These are phyloP conservation scores for Calonectria honghensis DNA, from an alignment of 2,329 filamentous ascomycete genomes.

Conservation along the genomic window DNA sequence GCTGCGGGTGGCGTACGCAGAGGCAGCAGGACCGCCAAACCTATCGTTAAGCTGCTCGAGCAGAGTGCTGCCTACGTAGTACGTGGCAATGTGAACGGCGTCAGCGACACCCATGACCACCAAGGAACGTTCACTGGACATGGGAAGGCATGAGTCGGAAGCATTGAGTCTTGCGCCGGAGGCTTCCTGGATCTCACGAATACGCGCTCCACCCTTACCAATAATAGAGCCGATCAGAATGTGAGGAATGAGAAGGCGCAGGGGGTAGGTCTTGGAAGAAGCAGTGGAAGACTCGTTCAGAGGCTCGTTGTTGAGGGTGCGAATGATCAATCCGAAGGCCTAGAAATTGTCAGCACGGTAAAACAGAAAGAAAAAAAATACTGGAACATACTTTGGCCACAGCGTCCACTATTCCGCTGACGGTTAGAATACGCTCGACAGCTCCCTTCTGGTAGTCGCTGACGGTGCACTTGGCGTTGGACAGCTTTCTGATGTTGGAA, in stretches of 20 bases:
- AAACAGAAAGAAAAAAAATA: not conserved
- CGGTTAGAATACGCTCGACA: conserved; percentile 97
- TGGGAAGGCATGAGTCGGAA: conserved; percentile 93
- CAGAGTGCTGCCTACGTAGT: conserved; percentile 98
- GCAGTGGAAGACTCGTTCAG: conserved; percentile 90
- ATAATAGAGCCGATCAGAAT: conserved; percentile 99
- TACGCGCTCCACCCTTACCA: conserved; percentile 95
- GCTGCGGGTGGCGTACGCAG: conserved; percentile 97
- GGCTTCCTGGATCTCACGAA: conserved; percentile 98
- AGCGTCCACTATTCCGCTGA: conserved; percentile 96
- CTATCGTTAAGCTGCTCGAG: conserved; percentile 97
- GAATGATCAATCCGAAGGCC: conserved; percentile 98
- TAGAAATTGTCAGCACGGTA: conserved; percentile 63
- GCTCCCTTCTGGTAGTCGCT: conserved; percentile 98
- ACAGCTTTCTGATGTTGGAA: conserved; percentile 95
- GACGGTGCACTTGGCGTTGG: conserved; percentile 98
- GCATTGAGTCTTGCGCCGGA: conserved; percentile 97
- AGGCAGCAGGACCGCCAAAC: conserved; percentile 95
- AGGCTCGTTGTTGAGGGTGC: conserved; percentile 97
- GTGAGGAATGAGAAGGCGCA: conserved; percentile 95
- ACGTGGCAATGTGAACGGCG: conserved; percentile 98
- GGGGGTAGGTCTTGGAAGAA: conserved; percentile 97
- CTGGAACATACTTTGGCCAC: conserved; percentile 88
- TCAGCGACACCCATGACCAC: conserved; percentile 98
- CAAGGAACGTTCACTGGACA: conserved; percentile 97